Percentiles rank a stretch among this genome's conserved stretches.
phyloP scores from a whole-genome alignment of 345 rosid species.

The Hirschfeldia incana region DNA sequence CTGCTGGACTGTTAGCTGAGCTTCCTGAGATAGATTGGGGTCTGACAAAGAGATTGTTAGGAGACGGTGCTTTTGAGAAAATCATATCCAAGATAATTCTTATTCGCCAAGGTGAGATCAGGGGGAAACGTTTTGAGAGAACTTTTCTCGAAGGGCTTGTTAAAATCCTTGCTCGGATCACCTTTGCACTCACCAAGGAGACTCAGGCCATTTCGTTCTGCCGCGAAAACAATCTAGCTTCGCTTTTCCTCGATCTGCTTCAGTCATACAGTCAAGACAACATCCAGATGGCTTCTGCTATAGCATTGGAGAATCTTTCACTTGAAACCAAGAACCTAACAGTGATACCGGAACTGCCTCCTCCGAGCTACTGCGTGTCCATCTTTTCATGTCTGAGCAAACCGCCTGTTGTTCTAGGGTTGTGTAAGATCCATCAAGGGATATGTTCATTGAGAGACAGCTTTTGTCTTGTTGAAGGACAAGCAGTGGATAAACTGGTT shows the following conservation, averaged over 20 bases:
- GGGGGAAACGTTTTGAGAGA: constrained; percentile 73
- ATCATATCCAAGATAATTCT: constrained; percentile 54
- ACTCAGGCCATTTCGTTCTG: constrained; percentile 62
- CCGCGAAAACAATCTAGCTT: constrained; percentile 62
- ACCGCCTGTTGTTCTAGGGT: constrained; percentile 63
- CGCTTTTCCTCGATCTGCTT: constrained; percentile 69
- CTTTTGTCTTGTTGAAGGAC: constrained; percentile 91
- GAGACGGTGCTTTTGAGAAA: constrained; percentile 66
- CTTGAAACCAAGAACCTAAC: constrained; percentile 78
- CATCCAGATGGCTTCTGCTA: constrained; percentile 80
- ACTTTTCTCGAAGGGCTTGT: constrained; percentile 85
- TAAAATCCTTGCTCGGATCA: constrained; percentile 69
- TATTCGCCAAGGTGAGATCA: constrained; percentile 71
- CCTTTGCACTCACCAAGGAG: constrained; percentile 73
- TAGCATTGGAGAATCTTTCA: constrained; percentile 86
- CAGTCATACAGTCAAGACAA: constrained; percentile 71
- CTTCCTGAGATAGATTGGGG: constrained; percentile 95
- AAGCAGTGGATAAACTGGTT: constrained; percentile 76
- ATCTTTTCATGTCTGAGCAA: constrained; percentile 74
- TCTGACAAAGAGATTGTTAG: constrained; percentile 82
- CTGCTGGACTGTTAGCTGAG: constrained; percentile 87
- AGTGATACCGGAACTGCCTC: constrained; percentile 69
- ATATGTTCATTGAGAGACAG: constrained; percentile 71
- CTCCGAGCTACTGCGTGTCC: constrained; percentile 54
- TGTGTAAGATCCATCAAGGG: constrained; percentile 81